phyloP scores from a whole-genome alignment of 805 yeast genomes.

The Metschnikowia picachoensis region DNA sequence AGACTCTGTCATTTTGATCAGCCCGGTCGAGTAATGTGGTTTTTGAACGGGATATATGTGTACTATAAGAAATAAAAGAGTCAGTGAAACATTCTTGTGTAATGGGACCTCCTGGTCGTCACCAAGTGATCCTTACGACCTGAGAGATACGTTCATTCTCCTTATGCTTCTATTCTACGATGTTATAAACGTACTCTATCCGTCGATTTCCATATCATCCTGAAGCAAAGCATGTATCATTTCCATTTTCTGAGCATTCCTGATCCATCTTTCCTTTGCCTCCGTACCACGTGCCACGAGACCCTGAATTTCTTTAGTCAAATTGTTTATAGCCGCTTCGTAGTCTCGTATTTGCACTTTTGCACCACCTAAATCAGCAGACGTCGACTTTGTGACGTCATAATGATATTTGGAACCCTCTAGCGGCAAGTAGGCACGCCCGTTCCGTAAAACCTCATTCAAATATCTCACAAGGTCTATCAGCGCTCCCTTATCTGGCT shows the following conservation, averaged over 20 bases:
- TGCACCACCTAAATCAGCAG: conserved; percentile 18
- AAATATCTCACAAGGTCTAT: conserved; percentile 18
- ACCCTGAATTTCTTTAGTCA: conserved; percentile 25
- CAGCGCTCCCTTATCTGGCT: conserved; percentile 2
- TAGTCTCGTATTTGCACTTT: conserved; percentile 27
- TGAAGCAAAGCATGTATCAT: conserved; percentile 22
- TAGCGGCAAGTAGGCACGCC: conserved; percentile 19
- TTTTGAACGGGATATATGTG: conserved; percentile 3
- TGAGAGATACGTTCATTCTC: too few relatives aligned
- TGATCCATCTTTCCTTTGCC: conserved; percentile 34
- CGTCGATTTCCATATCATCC: conserved; percentile 11
- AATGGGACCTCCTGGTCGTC: too few relatives aligned
- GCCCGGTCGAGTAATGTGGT: conserved; percentile 29
- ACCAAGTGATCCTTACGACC: too few relatives aligned
- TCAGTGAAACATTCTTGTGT: too few relatives aligned
- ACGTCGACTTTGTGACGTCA: conserved; percentile 22
- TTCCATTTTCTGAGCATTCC: conserved; percentile 32
- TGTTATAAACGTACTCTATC: background rate
- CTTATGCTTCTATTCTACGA: background rate
- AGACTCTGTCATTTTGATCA: conserved; percentile 88
- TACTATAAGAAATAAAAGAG: conserved; percentile 1
- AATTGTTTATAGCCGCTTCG: conserved; percentile 25
- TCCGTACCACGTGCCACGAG: conserved; percentile 29
- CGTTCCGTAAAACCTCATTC: conserved; percentile 21
- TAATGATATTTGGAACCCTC: conserved; percentile 23